Base-by-base conservation (phyloP, 257 asterid species). In the Fraxinus anomala region DNA sequence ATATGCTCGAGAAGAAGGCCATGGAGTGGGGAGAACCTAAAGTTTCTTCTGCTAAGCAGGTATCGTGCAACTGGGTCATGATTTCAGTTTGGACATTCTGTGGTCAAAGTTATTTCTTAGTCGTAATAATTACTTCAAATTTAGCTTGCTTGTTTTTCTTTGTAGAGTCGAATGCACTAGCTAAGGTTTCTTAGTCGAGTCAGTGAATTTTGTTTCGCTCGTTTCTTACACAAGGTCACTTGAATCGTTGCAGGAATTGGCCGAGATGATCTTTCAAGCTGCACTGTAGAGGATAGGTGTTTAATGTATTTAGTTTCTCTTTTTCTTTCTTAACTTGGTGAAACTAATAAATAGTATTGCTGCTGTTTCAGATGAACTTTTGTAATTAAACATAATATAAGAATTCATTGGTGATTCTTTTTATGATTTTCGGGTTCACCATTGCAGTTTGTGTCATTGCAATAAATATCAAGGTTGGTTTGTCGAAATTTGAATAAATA, bases 1-100 rank as follows among this genome's bases (percentile, higher is more conserved):
- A 92, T 26, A 4, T 83, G 75, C 90, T 96, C 0, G 99, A 92
- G 85, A 96, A 92, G 95, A 94, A 92, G 86, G 96, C 94, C 0
- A 82, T 80, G 6, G 89, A 91, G 82, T 88, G 86, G 93, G 99
- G 98, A 84, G 99, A 94, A 77, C 97, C 97, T 65, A 88, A 76
- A 81, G 94, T 96, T 70, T 80, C 89, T 73, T 96, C 99, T 37
- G 99, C 90, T 51, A 96, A 92, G 76, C 99, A 96, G 99, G 99
- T 94, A 81, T 68, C 5, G 9, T 16, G n/a, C 17, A n/a, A n/a
- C n/a, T n/a, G n/a, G n/a, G n/a, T n/a, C n/a, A n/a, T n/a, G 1
- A 1, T 8, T 37, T 37, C 42, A 37, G 10, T 37, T 37, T 6
- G 40, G 2, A 9, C 40, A 37, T 37, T 37, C 7, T 37, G 11